Conservation (phyloP, 768 basidiomycete species). For the Cubamyces sp. region DNA sequence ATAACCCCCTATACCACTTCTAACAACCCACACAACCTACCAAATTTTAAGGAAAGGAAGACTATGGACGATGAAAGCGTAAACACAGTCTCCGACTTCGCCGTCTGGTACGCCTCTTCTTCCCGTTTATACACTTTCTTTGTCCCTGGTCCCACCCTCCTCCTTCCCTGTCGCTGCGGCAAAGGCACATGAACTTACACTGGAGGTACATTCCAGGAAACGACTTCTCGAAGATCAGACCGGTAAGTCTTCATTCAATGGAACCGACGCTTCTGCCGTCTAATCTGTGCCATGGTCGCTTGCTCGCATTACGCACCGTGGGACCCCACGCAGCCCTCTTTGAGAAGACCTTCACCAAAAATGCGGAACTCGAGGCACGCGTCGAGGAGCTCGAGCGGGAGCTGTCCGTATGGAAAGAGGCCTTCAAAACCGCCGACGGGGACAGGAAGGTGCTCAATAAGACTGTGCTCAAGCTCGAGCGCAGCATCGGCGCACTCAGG, state of each 20-base stretch:
- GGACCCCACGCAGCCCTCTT: slow-evolving; percentile 35
- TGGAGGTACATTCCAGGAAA: slow-evolving; percentile 30
- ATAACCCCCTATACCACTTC: slow-evolving; percentile 9
- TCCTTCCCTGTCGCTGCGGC: slow-evolving; percentile 5
- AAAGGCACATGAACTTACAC: slow-evolving; percentile 5
- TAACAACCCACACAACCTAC: neutral
- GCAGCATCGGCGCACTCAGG: slow-evolving; percentile 38
- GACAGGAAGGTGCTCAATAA: slow-evolving; percentile 37
- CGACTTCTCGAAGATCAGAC: slow-evolving; percentile 41
- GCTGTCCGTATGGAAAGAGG: slow-evolving; percentile 45
- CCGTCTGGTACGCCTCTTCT: slow-evolving; percentile 25
- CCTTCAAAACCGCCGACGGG: slow-evolving; percentile 39
- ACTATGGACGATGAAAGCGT: slow-evolving; percentile 28
- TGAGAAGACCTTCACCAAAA: slow-evolving; percentile 36
- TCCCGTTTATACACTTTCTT: neutral
- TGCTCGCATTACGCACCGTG: neutral
- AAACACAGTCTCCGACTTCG: slow-evolving; percentile 19
- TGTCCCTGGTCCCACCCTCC: neutral
- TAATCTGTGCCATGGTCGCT: neutral
- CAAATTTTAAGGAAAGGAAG: neutral
- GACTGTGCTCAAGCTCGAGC: slow-evolving; percentile 36
- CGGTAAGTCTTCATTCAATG: slow-evolving; percentile 25
- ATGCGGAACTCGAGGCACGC: slow-evolving; percentile 35
- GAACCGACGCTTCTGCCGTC: slow-evolving; percentile 1
- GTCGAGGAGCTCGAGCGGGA: slow-evolving; percentile 45